A percentile compares a stretch with the other conserved stretches of the same genome.
phyloP scores from a whole-genome alignment of 2,329 filamentous ascomycete genomes.

The Arthroderma sp. region DNA sequence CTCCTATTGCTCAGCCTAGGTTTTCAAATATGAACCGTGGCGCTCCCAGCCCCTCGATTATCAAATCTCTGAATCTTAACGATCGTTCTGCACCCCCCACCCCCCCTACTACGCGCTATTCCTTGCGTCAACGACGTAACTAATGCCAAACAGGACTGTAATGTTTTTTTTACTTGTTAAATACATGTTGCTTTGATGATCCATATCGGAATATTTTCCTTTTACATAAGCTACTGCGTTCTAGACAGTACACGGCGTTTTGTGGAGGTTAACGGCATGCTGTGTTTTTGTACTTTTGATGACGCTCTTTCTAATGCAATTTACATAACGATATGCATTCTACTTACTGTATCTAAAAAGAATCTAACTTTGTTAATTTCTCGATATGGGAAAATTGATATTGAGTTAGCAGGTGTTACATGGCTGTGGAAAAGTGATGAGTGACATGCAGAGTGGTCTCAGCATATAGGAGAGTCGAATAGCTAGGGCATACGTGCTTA shows the following conservation, averaged over 20 bases:
- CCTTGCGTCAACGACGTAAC: constrained; percentile 10
- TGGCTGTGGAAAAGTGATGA: neutral
- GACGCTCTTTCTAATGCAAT: neutral
- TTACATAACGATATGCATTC: neutral
- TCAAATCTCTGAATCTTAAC: constrained; percentile 10
- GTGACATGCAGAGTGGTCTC: neutral
- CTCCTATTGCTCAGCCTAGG: constrained; percentile 8
- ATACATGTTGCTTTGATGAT: neutral
- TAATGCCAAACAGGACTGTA: neutral
- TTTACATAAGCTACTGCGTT: neutral
- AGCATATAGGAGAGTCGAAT: neutral
- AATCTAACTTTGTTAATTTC: neutral
- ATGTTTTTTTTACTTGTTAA: neutral
- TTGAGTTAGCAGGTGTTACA: neutral
- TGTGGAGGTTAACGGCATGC: neutral
- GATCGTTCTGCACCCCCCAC: constrained; percentile 4
- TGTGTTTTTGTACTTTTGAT: neutral
- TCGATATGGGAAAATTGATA: neutral
- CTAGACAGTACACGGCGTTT: neutral
- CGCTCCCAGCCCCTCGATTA: constrained; percentile 12
- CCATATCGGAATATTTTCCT: neutral
- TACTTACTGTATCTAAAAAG: neutral
- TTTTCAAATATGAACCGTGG: neutral
- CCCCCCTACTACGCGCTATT: constrained; percentile 11
- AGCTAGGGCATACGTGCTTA: neutral